Evolutionary conservation across 176 grass and related monocot species (phyloP).

Genomic region (Panicum miliaceum): DNA sequence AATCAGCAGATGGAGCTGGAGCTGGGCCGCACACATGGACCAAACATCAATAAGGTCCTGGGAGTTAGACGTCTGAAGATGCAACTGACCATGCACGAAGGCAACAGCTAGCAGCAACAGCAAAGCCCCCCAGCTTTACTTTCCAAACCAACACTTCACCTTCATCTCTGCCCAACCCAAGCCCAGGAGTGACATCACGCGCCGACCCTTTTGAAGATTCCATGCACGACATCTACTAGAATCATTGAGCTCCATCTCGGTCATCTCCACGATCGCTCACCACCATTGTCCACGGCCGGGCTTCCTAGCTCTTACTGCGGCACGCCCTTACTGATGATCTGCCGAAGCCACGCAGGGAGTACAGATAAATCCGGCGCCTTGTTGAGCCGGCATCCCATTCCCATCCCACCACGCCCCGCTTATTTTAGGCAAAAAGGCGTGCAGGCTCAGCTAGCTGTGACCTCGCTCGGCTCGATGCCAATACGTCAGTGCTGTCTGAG

Average conservation of each 20-base stretch:
- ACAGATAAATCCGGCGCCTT: slow-evolving; percentile 20
- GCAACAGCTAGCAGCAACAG: background rate
- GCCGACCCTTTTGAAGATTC: slow-evolving; percentile 9
- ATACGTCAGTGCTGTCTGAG: slow-evolving; percentile 50
- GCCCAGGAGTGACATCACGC: background rate
- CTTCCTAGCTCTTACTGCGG: background rate
- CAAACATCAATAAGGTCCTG: background rate
- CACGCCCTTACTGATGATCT: background rate
- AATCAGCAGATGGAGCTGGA: background rate
- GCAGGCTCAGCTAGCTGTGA: background rate
- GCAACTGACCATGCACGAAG: slow-evolving; percentile 1
- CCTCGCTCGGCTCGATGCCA: slow-evolving; percentile 29
- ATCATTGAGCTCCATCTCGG: slow-evolving; percentile 20
- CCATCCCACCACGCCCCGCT: slow-evolving; percentile 16
- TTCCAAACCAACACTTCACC: background rate
- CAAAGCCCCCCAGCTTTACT: background rate
- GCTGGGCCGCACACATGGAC: background rate
- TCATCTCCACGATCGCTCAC: slow-evolving; percentile 13
- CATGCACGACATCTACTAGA: background rate
- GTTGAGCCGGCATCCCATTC: slow-evolving; percentile 42
- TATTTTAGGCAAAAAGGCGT: slow-evolving; percentile 37
- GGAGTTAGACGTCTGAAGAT: background rate
- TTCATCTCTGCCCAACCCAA: slow-evolving; percentile 7
- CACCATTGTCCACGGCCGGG: slow-evolving; percentile 33
- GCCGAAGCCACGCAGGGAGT: background rate